Base-by-base conservation (phyloP, 2,329 filamentous ascomycete genomes). In the Falciphora oryzae region DNA sequence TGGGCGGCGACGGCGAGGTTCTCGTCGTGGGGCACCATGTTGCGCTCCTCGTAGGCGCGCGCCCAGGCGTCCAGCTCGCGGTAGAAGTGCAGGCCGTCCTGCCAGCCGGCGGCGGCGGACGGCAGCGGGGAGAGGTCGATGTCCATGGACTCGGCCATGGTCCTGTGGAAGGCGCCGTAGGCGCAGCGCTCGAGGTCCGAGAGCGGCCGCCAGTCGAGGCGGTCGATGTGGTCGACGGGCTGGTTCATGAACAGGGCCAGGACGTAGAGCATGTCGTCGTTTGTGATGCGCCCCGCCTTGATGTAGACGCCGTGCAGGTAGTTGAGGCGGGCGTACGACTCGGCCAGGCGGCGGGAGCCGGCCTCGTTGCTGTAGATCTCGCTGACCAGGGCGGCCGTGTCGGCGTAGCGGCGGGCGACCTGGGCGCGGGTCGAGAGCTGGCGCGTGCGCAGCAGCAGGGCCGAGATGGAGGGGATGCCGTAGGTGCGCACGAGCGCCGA, bases 141-240 rank as follows among this genome's bases (percentile, higher is more conserved):
- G 0, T 80, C 82, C 85, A 93, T 89, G 63, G 85, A 84, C 69
- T 92, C 87, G 18, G 89, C 90, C 22, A 91, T 76, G 63, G 81
- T 80, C 74, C 90, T 90, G 89, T 89, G 93, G 70, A 90, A 86
- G 0, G 85, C 86, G 22, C 84, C 87, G 35, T 89, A 75, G 0
- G 89, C 89, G 67, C 88, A 90, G 13, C 79, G 73, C 74, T 93
- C 91, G 75, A 93, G 79, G 0, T 88, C 84, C 22, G 82, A 88
- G 28, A 91, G 73, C 5, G 76, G 56, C 2, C 91, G 83, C 90
- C 90, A 94, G 72, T 94, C 91, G 70, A 86, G 90, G 7, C 77
- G 76, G 6, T 80, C 73, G 38, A 90, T 82, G 79, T 89, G 92
- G 18, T 82, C 78, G 35, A 84, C 74, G 0, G 90, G 89, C 71